Percentiles rank a stretch among this genome's conserved stretches.
Conservation (phyloP, 345 rosid genomes). For the Populus nigra region DNA sequence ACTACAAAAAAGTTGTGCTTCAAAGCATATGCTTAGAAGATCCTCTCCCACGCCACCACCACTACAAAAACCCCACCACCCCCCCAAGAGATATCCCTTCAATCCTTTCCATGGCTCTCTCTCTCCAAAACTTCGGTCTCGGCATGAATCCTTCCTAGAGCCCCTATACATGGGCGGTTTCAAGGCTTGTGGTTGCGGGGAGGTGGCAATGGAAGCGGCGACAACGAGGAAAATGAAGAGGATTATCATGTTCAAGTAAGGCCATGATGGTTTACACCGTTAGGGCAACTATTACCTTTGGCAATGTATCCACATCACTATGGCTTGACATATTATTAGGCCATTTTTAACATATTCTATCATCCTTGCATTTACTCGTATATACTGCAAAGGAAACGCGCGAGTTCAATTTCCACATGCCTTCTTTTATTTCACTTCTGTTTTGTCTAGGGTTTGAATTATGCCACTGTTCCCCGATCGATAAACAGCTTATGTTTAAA, state of each 20-base stretch:
- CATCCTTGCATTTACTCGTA: not conserved
- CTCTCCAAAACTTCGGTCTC: not conserved
- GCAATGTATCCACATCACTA: constrained; percentile 14
- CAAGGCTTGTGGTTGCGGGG: not conserved
- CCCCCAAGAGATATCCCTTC: not conserved
- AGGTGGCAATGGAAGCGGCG: not conserved
- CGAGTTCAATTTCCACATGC: not conserved
- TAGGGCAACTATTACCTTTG: constrained; percentile 50
- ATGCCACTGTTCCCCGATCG: not conserved
- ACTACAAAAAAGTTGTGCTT: constrained; percentile 5
- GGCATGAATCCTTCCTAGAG: not conserved
- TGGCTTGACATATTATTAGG: not conserved
- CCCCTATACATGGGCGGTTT: constrained; percentile 4
- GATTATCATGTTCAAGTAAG: not conserved
- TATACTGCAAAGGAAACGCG: too few relatives aligned
- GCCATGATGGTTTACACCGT: constrained; percentile 29
- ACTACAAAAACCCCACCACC: constrained; percentile 1
- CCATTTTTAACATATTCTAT: not conserved
- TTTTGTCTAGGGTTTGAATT: not conserved
- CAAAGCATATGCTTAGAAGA: constrained; percentile 45
- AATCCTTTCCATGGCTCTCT: not conserved
- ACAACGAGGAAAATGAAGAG: not conserved
- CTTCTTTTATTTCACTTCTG: not conserved
- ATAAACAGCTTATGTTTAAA: not conserved
- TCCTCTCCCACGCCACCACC: constrained; percentile 23